These are phyloP conservation scores for Elsinoe fawcettii DNA, from an alignment of 2,329 filamentous ascomycete genomes.

Conservation along the genomic window DNA sequence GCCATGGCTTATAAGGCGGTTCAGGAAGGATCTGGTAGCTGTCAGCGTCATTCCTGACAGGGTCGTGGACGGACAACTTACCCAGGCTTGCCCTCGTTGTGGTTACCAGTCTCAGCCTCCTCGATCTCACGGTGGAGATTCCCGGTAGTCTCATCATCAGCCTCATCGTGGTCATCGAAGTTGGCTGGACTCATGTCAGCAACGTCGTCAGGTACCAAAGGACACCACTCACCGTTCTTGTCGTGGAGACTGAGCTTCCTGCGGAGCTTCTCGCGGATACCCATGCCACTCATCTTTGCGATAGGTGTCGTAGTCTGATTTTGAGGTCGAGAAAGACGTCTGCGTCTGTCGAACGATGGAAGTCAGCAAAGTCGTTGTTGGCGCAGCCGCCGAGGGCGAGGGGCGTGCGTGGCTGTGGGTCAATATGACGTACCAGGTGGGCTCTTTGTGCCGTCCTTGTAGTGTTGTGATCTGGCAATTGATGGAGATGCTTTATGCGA, in stretches of 20 bases:
- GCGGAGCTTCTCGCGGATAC: slow-evolving; percentile 31
- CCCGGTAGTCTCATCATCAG: slow-evolving; percentile 33
- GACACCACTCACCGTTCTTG: slow-evolving; percentile 27
- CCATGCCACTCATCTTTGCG: slow-evolving; percentile 27
- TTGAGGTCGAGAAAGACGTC: neutral
- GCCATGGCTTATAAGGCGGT: slow-evolving; percentile 32
- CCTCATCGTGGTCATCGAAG: slow-evolving; percentile 26
- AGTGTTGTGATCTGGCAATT: neutral
- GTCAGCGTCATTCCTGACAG: neutral
- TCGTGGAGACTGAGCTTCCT: slow-evolving; percentile 32
- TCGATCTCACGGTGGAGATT: slow-evolving; percentile 31
- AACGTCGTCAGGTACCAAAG: too few relatives aligned
- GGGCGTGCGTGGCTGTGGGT: neutral
- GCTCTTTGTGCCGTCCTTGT: neutral
- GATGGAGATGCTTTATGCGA: neutral
- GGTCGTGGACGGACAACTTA: slow-evolving; percentile 1
- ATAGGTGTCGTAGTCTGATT: slow-evolving; percentile 13
- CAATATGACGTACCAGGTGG: slow-evolving; percentile 8
- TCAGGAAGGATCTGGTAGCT: slow-evolving; percentile 24
- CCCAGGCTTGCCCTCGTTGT: slow-evolving; percentile 28
- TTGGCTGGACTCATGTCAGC: slow-evolving; percentile 14
- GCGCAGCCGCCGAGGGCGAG: neutral
- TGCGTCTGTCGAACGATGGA: neutral
- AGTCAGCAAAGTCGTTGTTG: neutral
- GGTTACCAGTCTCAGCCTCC: slow-evolving; percentile 27